Evolutionary conservation across 352 stramenopile genomes (phyloP), one percentile per base, ranked within the genome.

Genomic region (Globisporangium polare): DNA sequence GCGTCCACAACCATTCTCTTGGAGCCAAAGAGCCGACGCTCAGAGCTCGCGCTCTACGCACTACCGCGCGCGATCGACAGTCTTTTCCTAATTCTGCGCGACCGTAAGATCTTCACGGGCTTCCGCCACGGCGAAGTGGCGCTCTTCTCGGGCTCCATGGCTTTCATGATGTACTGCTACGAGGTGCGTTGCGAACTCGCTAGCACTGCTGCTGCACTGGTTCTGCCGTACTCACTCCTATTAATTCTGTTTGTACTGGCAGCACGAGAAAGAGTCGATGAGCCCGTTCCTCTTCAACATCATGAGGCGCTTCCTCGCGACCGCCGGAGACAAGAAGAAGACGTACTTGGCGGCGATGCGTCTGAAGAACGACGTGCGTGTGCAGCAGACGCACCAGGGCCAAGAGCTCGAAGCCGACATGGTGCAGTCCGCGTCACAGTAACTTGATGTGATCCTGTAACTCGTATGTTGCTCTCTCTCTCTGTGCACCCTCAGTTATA

Each of bases 141-240:
- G 51, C 72, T 94, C 41, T 94, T 92, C 56, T 82, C 82, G 24
- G 69, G 70, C 13, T 94, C 83, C 8, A 94, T 92, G 83, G 72
- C 78, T 6, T 68, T 85, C 47, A 86, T 94, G 67, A 92, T 92
- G 86, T 89, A 87, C 67, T 90, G 72, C 60, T 94, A 91, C 57
- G 83, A 94, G 83, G 81, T 89, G 69, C 60, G 65, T 43, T 50
- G 43, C n/a, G 15, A 13, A 37, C 7, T 3, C 41, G 20, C 7
- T 46, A 15, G 2, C 27, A 1, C 20, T 12, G 18, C 26, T 37
- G 20, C 17, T 27, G 17, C 51, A 35, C 37, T 58, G 20, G 1
- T 43, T 3, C 33, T 31, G 45, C 18, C 33, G n/a, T 56, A n/a
- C 52, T 60, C 51, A 72, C 24, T 26, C n/a, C 18, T 27, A 18